These are phyloP conservation scores for Pisolithus albus DNA, from an alignment of 768 basidiomycete species.

Conservation along the genomic window DNA sequence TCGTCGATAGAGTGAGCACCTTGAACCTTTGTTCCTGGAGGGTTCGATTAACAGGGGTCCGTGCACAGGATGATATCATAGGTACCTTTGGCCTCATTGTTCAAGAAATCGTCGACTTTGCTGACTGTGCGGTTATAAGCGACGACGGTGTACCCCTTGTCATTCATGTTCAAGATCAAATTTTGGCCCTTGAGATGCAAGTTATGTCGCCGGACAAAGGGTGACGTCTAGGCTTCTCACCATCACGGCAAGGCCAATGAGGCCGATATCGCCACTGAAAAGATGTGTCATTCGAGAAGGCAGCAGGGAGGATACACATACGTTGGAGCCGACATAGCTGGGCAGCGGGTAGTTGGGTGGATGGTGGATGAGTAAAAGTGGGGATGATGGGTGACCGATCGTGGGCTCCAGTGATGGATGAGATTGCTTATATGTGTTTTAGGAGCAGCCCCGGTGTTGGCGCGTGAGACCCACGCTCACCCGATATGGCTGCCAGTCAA, in stretches of 20 bases:
- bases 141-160: conserved; percentile 97
- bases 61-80: conserved; percentile 20
- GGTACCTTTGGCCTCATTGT: conserved; percentile 95
- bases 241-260: conserved; percentile 99
- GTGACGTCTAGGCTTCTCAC: conserved; percentile 38
- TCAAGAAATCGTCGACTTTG: conserved; percentile 95
- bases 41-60: conserved; percentile 13
- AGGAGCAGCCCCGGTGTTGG: neutral
- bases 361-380: conserved; percentile 26
- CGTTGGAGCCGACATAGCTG: conserved; percentile 41
- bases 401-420: conserved; percentile 22
- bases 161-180: conserved; percentile 97
- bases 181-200: conserved; percentile 72
- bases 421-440: conserved; percentile 21
- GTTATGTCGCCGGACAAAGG: conserved; percentile 5
- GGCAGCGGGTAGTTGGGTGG: conserved; percentile 20
- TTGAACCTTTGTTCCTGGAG: conserved; percentile 83
- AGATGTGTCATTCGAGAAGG: conserved; percentile 13
- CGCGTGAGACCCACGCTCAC: neutral
- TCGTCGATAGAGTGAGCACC: conserved; percentile 94
- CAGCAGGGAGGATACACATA: conserved; percentile 32
- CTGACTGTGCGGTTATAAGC: conserved; percentile 95
- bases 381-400: conserved; percentile 26
- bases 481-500: too few species aligned
- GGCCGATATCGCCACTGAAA: conserved; percentile 89